Evolutionary conservation across 805 yeast genomes (phyloP), one percentile per base, ranked within the genome.

Genomic region (Saturnispora mendoncae): DNA sequence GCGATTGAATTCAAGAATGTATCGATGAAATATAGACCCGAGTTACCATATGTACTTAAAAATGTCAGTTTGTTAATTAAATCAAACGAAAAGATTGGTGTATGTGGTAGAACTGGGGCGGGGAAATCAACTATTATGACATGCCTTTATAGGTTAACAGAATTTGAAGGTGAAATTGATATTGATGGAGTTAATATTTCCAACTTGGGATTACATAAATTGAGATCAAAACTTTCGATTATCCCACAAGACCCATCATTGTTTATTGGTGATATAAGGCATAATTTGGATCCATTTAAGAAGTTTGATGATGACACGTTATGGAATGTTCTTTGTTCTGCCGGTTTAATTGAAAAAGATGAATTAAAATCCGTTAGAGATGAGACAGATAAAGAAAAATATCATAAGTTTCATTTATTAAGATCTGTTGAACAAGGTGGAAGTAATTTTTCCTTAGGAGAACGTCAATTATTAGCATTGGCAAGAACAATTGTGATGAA

Each of bases 101-200:
- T 85, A 42, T 82, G 92, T 65, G 95, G 95, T 32, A 72, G 95
- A 56, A 85, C 95, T 0, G 95, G 95, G 51, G 94, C 94, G 3
- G 95, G 95, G 36, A 79, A 78, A 60, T 66, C 80, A 2, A 71
- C 84, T 3, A 75, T 78, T 36, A 78, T 78, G 78, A 69, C 78
- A 6, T 81, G 83, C 1, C 58, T 78, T 42, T 78, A 69, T 53
- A 62, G 84, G 49, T 55, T 78, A 37, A 60, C 71, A 35, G 94
- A 84, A 54, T 60, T 79, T 21, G 69, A 66, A 27, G 60, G 43
- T 20, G 43, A 84, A 8, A 75, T 85, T 36, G 42, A 52, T 2
- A 78, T 85, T 51, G 95, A 86, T 60, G 90, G 78, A 4, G 56
- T 81, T 26, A 78, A 84, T 54, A 80, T 80, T 40, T 60, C 77